phyloP scores from a whole-genome alignment of 176 grass and related monocot species.

The Stipa capillata region DNA sequence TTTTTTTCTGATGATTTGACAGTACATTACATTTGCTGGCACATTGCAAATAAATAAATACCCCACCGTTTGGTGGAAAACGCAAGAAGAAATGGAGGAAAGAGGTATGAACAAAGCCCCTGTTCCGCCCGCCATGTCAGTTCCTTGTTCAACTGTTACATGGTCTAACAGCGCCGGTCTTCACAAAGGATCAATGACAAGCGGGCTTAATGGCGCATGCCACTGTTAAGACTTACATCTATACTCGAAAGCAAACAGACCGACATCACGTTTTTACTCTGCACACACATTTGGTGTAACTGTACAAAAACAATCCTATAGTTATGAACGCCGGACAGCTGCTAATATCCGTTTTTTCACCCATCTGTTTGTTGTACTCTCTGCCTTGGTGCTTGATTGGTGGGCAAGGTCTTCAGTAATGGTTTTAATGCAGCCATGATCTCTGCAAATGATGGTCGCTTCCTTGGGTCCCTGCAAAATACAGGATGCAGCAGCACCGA shows the following conservation, averaged over 20 bases:
- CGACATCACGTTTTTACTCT: slow-evolving; percentile 32
- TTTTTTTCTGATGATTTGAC: not conserved
- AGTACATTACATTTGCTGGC: slow-evolving; percentile 26
- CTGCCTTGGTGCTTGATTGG: slow-evolving; percentile 51
- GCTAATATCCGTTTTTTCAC: not conserved
- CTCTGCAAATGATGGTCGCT: slow-evolving; percentile 82
- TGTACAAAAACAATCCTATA: slow-evolving; percentile 68
- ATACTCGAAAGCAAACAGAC: slow-evolving; percentile 28
- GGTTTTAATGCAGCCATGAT: slow-evolving; percentile 81
- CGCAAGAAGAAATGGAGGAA: not conserved
- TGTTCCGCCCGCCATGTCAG: not conserved
- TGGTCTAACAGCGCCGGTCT: too few species aligned
- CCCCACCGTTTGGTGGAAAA: slow-evolving; percentile 49
- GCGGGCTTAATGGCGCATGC: not conserved
- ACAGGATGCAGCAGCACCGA: not conserved
- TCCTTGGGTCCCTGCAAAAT: slow-evolving; percentile 63
- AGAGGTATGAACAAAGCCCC: slow-evolving; percentile 31
- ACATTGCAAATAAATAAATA: slow-evolving; percentile 41
- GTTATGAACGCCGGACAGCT: slow-evolving; percentile 9
- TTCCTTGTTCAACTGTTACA: slow-evolving; percentile 3
- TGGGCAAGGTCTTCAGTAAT: slow-evolving; percentile 54
- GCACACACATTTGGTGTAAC: slow-evolving; percentile 32
- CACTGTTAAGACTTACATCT: slow-evolving; percentile 8
- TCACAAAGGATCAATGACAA: slow-evolving; percentile 13
- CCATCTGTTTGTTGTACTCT: slow-evolving; percentile 45